Conservation (phyloP, 2,329 filamentous ascomycete species). For the Rugonectria rugulosa region DNA sequence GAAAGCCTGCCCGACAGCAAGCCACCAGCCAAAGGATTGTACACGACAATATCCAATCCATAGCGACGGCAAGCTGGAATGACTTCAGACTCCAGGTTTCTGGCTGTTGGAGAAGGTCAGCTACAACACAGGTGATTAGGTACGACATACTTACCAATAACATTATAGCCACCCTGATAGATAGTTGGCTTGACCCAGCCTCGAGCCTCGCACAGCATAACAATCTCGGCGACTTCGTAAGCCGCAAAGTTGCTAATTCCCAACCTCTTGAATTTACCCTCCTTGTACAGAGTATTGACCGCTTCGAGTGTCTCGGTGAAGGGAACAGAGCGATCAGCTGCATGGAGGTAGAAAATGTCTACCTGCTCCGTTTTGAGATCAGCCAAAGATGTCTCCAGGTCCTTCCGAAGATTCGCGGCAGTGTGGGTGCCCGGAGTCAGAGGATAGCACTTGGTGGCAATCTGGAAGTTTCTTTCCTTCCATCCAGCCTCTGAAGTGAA, state of each 20-base stretch:
- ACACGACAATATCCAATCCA: neutral
- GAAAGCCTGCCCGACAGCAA: neutral
- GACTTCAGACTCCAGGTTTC: neutral
- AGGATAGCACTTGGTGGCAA: neutral
- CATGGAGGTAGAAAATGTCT: constrained; percentile 50
- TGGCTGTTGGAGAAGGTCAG: neutral
- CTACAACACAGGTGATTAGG: neutral
- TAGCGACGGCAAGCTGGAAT: neutral
- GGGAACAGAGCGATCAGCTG: constrained; percentile 63
- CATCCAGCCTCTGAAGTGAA: neutral
- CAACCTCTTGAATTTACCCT: constrained; percentile 77
- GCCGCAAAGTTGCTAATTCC: constrained; percentile 77
- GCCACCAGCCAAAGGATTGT: neutral
- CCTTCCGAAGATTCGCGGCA: neutral
- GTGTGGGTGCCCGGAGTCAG: neutral
- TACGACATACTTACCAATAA: constrained; percentile 24
- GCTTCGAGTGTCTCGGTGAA: constrained; percentile 76
- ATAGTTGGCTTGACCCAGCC: constrained; percentile 75
- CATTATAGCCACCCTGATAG: constrained; percentile 75
- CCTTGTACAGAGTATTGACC: constrained; percentile 73
- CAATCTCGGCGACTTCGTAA: constrained; percentile 80
- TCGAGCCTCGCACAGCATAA: constrained; percentile 70
- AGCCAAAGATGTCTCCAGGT: neutral
- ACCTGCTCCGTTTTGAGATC: neutral
- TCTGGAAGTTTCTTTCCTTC: neutral